Evolutionary conservation across 2,329 filamentous ascomycete species (phyloP), one percentile per base, ranked within the genome.

Genomic region (Xylariaceae sp.): DNA sequence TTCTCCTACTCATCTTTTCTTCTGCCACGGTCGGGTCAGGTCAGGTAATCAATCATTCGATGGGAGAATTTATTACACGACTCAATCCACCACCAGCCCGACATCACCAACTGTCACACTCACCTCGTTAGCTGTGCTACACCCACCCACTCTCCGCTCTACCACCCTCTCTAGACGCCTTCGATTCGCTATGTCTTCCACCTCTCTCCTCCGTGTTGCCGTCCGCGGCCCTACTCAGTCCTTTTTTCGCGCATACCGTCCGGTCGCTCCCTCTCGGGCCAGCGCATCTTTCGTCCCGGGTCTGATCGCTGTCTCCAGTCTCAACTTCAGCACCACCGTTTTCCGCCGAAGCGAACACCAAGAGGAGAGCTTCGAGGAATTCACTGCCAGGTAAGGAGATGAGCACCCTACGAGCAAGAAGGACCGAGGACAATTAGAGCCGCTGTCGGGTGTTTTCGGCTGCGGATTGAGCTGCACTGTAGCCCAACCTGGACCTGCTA

Each of bases 351-450:
- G 74, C 71, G 77, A 82, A 71, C 90, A 96, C 77, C 84, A 87
- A 72, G 94, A 99, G 77, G 94, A 99, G 86, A 96, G 89, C 70
- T 99, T 96, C 69, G 94, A 99, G 82, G 92, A 97, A 81, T 99
- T 99, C 79, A 92, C 90, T 77, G 89, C 92, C 70, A 92, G 94
- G 94, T 99, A 90, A 77, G 82, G 30, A n/a, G 41, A 37, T 37
- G 18, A 8, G 4, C 10, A 16, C 13, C n/a, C 20, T 11, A 26
- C 26, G 24, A 32, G 9, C 18, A 3, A 33, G 0, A 11, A 10
- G 7, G 6, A 7, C 10, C 26, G 23, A 11, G 50, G 26, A 18
- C 36, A 1, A 23, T 29, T 27, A 18, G 29, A n/a, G n/a, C 16
- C 32, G 27, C 6, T 15, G 15, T 52, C 40, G 47, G 52, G 18